phyloP scores from a whole-genome alignment of 2,329 filamentous ascomycete species.

The Exophiala bonariae region DNA sequence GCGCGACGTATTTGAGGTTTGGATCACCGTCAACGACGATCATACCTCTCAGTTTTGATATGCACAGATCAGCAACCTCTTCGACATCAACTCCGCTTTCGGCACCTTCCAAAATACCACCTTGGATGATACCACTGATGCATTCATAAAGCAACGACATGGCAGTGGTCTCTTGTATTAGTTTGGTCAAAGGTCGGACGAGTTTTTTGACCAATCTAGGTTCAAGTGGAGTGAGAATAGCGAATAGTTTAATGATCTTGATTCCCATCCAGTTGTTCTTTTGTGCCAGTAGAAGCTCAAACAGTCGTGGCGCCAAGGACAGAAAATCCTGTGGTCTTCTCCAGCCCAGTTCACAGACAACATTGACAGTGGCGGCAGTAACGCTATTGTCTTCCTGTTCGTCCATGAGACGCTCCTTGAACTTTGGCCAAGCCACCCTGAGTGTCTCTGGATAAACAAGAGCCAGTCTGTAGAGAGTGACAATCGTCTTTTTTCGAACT shows the following conservation, averaged over 20 bases:
- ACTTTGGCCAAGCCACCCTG: slow-evolving; percentile 91
- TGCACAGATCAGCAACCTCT: slow-evolving; percentile 88
- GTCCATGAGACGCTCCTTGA: slow-evolving; percentile 91
- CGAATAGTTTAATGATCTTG: slow-evolving; percentile 99
- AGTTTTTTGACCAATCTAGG: slow-evolving; percentile 89
- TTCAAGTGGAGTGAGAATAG: slow-evolving; percentile 87
- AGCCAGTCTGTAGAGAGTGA: slow-evolving; percentile 88
- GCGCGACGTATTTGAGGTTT: slow-evolving; percentile 94
- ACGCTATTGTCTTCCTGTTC: slow-evolving; percentile 87
- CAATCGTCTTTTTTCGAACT: slow-evolving; percentile 92
- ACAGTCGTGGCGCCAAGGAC: slow-evolving; percentile 84
- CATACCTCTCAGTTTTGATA: slow-evolving; percentile 91
- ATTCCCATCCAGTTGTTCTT: slow-evolving; percentile 99
- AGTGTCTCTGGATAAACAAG: slow-evolving; percentile 96
- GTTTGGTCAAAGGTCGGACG: slow-evolving; percentile 82
- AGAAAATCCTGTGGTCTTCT: slow-evolving; percentile 90
- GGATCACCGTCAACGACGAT: slow-evolving; percentile 90
- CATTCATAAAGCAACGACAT: slow-evolving; percentile 99
- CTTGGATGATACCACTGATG: slow-evolving; percentile 97
- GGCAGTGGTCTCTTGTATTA: slow-evolving; percentile 90
- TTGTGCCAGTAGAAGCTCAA: slow-evolving; percentile 86
- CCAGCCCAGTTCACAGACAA: slow-evolving; percentile 95
- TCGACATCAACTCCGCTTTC: slow-evolving; percentile 80
- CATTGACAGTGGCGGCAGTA: slow-evolving; percentile 93
- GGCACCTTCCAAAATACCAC: slow-evolving; percentile 82